Base-by-base conservation (phyloP, 169 alveolate species). In the Cryptosporidium sp. region DNA sequence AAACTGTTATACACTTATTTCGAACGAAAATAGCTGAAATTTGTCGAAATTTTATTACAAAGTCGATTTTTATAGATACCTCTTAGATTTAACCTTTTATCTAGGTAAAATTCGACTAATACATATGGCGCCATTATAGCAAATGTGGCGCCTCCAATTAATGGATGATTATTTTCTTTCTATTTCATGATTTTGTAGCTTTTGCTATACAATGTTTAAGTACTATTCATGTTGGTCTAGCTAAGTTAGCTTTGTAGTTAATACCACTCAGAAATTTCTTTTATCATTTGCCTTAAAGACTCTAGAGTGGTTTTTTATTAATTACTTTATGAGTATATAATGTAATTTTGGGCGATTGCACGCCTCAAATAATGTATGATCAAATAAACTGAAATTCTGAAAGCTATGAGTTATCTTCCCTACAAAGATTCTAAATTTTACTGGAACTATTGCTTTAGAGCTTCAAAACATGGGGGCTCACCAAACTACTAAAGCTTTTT, bases 31-130 rank as follows among this genome's bases (percentile, higher is more conserved):
- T 23, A 3, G 35, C 80, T 12, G 48, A 51, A 9, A 18, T n/a
- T 52, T 5, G 45, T 71, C 23, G 31, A 10, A 35, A 71, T 35
- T 71, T 56, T 10, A 18, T 42, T 21, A 29, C 29, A 21, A 51
- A 71, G 18, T 71, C 48, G 8, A 51, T 51, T 52, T 52, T 29
- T 23, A 71, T 71, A 33, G 26, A 33, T 71, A 33, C 39, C 42
- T 56, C 29, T 48, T 51, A 23, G 68, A 51, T 48, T 71, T 4
- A 68, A 14, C 85, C 18, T 2, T 21, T 70, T 48, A 48, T 48
- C 85, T 2, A 14, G 61, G 85, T 48, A 51, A 71, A 71, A 71
- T 70, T 70, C 84, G 84, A 70, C 85, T 51, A 71, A 48, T 42
- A 8, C 10, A 1, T 2, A 35, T 69, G 52, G 62, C 80, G 80